Conservation (phyloP, 495 filamentous ascomycete species). For the Podospora bellae-mahoneyi region DNA sequence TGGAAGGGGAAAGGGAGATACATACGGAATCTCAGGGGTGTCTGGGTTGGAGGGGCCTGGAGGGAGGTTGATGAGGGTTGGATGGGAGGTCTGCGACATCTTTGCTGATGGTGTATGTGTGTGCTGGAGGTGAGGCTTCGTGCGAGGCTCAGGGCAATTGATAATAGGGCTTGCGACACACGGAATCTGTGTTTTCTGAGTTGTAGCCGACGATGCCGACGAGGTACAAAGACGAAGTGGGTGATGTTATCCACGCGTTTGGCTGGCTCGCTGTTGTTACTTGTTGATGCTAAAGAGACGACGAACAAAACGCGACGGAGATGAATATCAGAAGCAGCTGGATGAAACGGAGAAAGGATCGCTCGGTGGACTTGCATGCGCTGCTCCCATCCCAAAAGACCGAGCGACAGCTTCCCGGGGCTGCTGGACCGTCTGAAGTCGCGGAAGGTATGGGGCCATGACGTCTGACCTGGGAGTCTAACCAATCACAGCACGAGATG, state of each 20-base stretch:
- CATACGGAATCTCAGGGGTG: conserved; percentile 67
- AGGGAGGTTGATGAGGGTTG: conserved; percentile 80
- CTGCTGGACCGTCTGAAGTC: too few relatives aligned
- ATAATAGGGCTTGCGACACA: background rate
- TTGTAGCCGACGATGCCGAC: background rate
- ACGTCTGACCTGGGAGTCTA: background rate
- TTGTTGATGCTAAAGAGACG: background rate
- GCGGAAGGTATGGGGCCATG: background rate
- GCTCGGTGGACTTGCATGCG: background rate
- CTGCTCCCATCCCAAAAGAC: background rate
- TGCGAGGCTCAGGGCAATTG: background rate
- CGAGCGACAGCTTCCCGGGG: too few relatives aligned
- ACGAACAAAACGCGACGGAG: background rate
- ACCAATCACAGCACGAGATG: background rate
- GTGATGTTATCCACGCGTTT: background rate
- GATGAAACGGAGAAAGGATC: background rate
- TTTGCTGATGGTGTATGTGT: background rate
- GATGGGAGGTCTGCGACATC: conserved; percentile 45
- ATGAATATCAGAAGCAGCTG: conserved; percentile 2
- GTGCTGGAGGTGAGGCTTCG: conserved; percentile 5
- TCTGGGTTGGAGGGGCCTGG: conserved; percentile 78
- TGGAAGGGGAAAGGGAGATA: background rate
- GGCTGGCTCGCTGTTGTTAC: background rate
- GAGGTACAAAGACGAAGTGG: background rate
- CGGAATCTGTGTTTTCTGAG: background rate